Conservation (phyloP, 768 basidiomycete species). For the Xerocomus spinulosus region DNA sequence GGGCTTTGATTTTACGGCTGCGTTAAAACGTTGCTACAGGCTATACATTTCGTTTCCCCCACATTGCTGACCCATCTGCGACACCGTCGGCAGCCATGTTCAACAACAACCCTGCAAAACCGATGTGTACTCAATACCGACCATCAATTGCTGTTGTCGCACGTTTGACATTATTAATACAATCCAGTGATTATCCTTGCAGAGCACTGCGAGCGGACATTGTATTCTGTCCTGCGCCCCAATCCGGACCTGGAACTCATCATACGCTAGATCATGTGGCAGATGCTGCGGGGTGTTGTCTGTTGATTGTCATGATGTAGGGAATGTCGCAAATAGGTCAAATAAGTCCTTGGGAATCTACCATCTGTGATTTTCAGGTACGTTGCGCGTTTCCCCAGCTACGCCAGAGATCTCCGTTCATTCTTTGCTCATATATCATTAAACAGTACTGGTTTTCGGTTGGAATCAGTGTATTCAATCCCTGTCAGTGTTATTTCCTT, state of each 20-base stretch:
- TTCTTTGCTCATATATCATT: not conserved
- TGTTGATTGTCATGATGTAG: not conserved
- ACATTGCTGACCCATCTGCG: not conserved
- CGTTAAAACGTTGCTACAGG: not conserved
- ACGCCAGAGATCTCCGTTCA: not conserved
- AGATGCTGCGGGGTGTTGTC: not conserved
- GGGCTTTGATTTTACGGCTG: conserved; percentile 27
- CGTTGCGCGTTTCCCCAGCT: not conserved
- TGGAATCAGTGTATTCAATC: not conserved
- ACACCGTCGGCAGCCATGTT: not conserved
- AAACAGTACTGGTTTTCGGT: not conserved
- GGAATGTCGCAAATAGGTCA: not conserved
- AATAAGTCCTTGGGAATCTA: too few species aligned
- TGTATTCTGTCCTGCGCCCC: not conserved
- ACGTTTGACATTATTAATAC: not conserved
- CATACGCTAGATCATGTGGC: not conserved
- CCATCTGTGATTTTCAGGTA: conserved; percentile 1
- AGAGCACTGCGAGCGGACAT: not conserved
- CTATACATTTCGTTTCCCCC: not conserved
- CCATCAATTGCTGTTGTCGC: not conserved
- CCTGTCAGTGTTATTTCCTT: too few species aligned
- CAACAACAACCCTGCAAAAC: conserved; percentile 3
- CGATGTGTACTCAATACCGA: not conserved
- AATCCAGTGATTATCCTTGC: not conserved
- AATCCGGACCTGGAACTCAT: not conserved